These are phyloP conservation scores for Amoebophrya sp. DNA, from an alignment of 169 alveolate genomes.

Conservation along the genomic window DNA sequence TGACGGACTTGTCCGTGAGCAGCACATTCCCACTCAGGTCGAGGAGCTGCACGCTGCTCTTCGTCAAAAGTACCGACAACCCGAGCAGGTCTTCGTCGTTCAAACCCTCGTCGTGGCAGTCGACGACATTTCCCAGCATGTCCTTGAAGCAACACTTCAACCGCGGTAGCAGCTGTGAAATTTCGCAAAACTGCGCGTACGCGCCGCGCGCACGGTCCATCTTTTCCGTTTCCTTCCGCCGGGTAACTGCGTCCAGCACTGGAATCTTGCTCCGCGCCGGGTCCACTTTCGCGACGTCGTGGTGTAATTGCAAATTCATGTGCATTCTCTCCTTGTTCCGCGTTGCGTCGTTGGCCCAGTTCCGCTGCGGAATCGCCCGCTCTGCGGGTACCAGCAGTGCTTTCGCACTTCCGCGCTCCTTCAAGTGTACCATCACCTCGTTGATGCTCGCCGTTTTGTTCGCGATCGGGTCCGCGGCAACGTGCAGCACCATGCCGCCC, in stretches of 20 bases:
- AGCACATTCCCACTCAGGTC: background rate
- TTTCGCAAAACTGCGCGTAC: background rate
- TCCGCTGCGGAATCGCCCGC: background rate
- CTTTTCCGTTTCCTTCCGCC: too few relatives aligned
- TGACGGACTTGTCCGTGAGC: background rate
- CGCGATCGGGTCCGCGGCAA: background rate
- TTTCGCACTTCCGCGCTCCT: background rate
- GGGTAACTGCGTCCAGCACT: too few relatives aligned
- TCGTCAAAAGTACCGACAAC: background rate
- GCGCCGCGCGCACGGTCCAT: background rate
- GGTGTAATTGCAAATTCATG: too few relatives aligned
- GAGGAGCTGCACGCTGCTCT: background rate
- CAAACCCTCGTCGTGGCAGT: background rate
- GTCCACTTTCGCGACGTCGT: too few relatives aligned
- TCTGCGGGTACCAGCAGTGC: background rate
- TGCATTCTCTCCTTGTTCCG: too few relatives aligned
- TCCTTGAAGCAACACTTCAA: background rate
- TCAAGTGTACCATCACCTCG: background rate
- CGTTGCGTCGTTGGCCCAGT: background rate
- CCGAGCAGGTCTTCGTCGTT: conserved; percentile 22
- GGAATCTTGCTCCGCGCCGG: too few relatives aligned
- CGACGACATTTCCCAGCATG: background rate
- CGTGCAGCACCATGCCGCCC: background rate
- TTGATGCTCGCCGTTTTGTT: background rate
- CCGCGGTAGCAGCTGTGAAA: background rate